phyloP scores from a whole-genome alignment of 169 alveolate genomes.

The Cryptosporidium ubiquitum region DNA sequence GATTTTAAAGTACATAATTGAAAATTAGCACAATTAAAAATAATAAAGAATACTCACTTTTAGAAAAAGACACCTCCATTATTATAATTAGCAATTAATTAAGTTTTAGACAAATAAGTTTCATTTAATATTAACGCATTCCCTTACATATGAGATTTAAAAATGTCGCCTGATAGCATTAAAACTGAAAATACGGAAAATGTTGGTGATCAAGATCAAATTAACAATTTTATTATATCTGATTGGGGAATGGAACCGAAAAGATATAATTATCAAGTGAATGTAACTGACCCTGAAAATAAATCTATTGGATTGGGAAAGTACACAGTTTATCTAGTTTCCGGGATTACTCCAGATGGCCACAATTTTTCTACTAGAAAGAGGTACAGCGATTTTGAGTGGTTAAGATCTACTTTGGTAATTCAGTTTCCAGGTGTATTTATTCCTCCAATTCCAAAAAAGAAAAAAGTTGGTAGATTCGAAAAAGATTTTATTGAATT shows the following conservation, averaged over 20 bases:
- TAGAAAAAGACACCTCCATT: neutral
- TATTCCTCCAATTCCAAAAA: constrained; percentile 82
- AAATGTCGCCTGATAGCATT: constrained; percentile 70
- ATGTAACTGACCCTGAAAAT: constrained; percentile 69
- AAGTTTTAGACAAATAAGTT: neutral
- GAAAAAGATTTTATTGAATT: constrained; percentile 76
- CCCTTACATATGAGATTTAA: neutral
- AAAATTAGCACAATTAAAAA: neutral
- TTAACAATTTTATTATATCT: constrained; percentile 32
- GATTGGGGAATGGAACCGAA: constrained; percentile 69
- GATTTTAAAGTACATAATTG: neutral
- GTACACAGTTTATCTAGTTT: constrained; percentile 72
- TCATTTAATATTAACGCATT: neutral
- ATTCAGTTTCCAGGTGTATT: constrained; percentile 78
- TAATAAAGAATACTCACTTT: neutral
- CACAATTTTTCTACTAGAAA: constrained; percentile 72
- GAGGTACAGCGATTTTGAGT: constrained; percentile 81
- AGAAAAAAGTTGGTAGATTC: constrained; percentile 80
- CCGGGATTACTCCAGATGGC: constrained; percentile 75
- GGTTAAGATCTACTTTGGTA: constrained; percentile 79
- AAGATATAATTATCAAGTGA: constrained; percentile 51
- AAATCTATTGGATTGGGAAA: constrained; percentile 71
- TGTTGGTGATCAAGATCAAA: constrained; percentile 33
- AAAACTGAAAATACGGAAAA: constrained; percentile 48
- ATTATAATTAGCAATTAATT: neutral